Percentiles rank a stretch among this genome's conserved stretches.
Evolutionary conservation across 805 yeast species (phyloP).

Genomic region (Starmerella sirachaensis): DNA sequence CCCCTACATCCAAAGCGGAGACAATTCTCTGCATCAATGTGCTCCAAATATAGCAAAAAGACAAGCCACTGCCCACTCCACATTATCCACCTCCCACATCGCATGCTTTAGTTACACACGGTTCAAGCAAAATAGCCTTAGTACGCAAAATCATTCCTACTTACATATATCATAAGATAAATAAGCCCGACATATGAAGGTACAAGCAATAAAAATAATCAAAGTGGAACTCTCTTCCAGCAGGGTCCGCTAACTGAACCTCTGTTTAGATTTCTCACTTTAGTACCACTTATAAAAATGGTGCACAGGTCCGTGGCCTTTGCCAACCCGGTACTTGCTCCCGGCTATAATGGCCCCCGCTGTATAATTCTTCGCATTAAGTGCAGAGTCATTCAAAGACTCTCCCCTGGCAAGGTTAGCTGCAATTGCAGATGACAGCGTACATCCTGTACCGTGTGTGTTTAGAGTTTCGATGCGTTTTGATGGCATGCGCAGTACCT

Average conservation of each 20-base stretch:
- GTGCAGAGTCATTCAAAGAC: conserved; percentile 39
- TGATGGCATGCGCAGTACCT: conserved; percentile 43
- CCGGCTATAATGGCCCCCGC: conserved; percentile 45
- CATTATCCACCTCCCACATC: too few species aligned
- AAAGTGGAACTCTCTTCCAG: too few species aligned
- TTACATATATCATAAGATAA: too few species aligned
- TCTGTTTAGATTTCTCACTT: background rate
- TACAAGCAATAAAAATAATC: background rate
- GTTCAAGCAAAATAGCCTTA: too few species aligned
- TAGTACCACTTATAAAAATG: conserved; percentile 34
- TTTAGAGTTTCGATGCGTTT: conserved; percentile 36
- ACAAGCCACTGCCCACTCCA: too few species aligned
- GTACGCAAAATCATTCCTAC: too few species aligned
- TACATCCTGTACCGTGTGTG: conserved; percentile 88
- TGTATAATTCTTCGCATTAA: conserved; percentile 49
- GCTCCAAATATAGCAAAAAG: too few species aligned
- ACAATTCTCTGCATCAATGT: too few species aligned
- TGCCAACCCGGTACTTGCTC: conserved; percentile 33
- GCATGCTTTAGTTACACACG: too few species aligned
- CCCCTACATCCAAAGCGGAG: too few species aligned
- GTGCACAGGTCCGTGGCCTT: conserved; percentile 62
- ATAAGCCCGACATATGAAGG: too few species aligned
- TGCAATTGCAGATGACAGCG: conserved; percentile 69
- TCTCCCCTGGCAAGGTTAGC: conserved; percentile 54
- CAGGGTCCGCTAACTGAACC: too few species aligned